Evolutionary conservation across 169 alveolate genomes (phyloP).

Genomic region (Babesia ovata): DNA sequence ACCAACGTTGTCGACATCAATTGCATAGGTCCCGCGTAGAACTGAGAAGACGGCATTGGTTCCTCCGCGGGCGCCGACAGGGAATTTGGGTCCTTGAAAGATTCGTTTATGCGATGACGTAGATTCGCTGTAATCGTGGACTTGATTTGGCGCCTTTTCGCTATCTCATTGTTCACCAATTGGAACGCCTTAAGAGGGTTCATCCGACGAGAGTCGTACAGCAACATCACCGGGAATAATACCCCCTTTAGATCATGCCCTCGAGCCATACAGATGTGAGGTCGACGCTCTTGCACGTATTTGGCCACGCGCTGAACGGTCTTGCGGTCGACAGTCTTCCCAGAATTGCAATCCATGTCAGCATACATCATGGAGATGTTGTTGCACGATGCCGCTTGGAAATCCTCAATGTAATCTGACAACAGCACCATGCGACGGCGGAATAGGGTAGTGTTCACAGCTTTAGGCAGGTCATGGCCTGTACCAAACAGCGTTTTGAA

Average conservation of each 20-base stretch:
- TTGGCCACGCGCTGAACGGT: conserved; percentile 40
- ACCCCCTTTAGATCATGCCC: conserved; percentile 45
- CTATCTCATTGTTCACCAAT: conserved; percentile 25
- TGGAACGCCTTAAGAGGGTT: conserved; percentile 39
- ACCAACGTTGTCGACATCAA: conserved; percentile 30
- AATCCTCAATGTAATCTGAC: conserved; percentile 36
- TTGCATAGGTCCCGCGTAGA: not conserved
- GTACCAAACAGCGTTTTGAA: conserved; percentile 36
- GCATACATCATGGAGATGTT: conserved; percentile 23
- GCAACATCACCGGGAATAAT: conserved; percentile 13
- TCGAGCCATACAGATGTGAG: not conserved
- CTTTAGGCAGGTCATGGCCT: conserved; percentile 15
- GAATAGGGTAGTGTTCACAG: conserved; percentile 46
- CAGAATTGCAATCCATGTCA: conserved; percentile 30
- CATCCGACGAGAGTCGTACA: conserved; percentile 47
- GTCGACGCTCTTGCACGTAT: not conserved
- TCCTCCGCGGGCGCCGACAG: not conserved
- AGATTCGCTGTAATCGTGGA: conserved; percentile 18
- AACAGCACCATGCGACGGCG: conserved; percentile 57
- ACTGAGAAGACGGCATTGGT: not conserved
- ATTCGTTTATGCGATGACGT: conserved; percentile 20
- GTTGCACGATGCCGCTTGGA: conserved; percentile 52
- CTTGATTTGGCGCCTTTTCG: conserved; percentile 14
- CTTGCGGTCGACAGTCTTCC: conserved; percentile 55
- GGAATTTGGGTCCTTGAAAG: conserved; percentile 45